Base-by-base conservation (phyloP, 768 basidiomycete species). In the Mycena maculata region DNA sequence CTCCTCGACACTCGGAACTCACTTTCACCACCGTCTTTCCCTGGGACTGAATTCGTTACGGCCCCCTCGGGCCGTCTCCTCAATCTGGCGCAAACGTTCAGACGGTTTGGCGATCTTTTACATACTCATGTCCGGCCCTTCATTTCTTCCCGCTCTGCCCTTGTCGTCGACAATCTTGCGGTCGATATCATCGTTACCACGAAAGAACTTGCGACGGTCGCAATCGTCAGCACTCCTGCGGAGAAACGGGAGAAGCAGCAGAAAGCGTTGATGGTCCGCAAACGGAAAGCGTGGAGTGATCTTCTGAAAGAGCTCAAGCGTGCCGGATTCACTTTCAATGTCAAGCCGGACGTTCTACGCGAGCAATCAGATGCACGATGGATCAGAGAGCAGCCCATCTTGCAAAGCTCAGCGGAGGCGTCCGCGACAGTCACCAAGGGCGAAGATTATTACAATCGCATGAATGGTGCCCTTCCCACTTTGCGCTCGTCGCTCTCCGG, bases 221-320 rank as follows among this genome's bases (percentile, higher is more conserved):
- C 81, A 0, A 72, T 88, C 44, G 81, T 88, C 4, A 63, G 82
- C 20, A 75, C 81, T 38, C 77, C 80, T 13, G 77, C 76, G 60
- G 87, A 88, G 59, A 86, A 81, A 71, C 87, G 83, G 65, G 86
- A 80, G 65, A 93, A 88, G 79, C 86, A 85, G 70, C 84, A 79
- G 58, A 96, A 96, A 76, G 87, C 89, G 23, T 78, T 98, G 12
- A 82, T 92, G 42, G 86, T 87, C 4, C 87, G 94, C 52, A 99
- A 99, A 81, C 84, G 92, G 67, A 94, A 93, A 74, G 96, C 96
- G 0, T 95, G 91, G 87, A 90, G 92, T 28, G 96, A 99, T 75
- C 82, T 98, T 22, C 81, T 98, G 68, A 97, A 95, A 77, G 95
- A 96, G 74, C 81, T 98, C 58, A 93, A 93, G 76, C 85, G 87